A percentile compares a stretch with the other conserved stretches of the same genome.
Conservation (phyloP, 2,329 filamentous ascomycete species). For the Arthrobotrys sinensis region DNA sequence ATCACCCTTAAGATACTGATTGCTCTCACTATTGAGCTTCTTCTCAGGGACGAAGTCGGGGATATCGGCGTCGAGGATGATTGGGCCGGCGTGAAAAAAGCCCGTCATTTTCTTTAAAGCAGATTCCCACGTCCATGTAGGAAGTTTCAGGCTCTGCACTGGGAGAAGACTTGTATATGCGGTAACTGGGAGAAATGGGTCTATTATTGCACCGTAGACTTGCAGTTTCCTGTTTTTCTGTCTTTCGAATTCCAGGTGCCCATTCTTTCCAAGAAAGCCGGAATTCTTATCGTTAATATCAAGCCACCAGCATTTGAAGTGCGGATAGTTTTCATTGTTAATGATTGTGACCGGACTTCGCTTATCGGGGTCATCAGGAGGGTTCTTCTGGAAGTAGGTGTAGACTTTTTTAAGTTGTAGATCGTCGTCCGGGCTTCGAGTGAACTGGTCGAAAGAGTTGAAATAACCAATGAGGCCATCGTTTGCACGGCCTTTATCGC, state of each 20-base stretch:
- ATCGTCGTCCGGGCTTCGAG: slow-evolving; percentile 42
- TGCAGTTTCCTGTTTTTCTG: slow-evolving; percentile 1
- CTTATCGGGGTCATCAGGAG: not conserved
- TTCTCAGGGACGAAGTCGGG: slow-evolving; percentile 25
- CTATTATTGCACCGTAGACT: slow-evolving; percentile 66
- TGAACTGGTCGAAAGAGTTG: slow-evolving; percentile 40
- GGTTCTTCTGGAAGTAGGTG: slow-evolving; percentile 61
- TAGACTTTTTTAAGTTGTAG: slow-evolving; percentile 64
- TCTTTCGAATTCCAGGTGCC: not conserved
- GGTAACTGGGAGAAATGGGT: slow-evolving; percentile 68
- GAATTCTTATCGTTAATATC: slow-evolving; percentile 6
- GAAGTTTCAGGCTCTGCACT: slow-evolving; percentile 64
- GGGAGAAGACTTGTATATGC: slow-evolving; percentile 67
- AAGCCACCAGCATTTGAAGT: slow-evolving; percentile 54
- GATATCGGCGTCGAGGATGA: slow-evolving; percentile 64
- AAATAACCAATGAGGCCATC: slow-evolving; percentile 69
- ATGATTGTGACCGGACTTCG: slow-evolving; percentile 40
- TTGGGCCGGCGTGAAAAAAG: slow-evolving; percentile 68
- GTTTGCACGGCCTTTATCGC: slow-evolving; percentile 65
- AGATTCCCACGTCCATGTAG: slow-evolving; percentile 67
- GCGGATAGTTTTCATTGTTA: slow-evolving; percentile 63
- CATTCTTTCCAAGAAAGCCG: not conserved
- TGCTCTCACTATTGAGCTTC: slow-evolving; percentile 20
- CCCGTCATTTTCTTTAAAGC: slow-evolving; percentile 68
- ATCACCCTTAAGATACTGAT: slow-evolving; percentile 12